These are phyloP conservation scores for Candida tetrigidarum DNA, from an alignment of 1,139 yeast species.

Conservation along the genomic window DNA sequence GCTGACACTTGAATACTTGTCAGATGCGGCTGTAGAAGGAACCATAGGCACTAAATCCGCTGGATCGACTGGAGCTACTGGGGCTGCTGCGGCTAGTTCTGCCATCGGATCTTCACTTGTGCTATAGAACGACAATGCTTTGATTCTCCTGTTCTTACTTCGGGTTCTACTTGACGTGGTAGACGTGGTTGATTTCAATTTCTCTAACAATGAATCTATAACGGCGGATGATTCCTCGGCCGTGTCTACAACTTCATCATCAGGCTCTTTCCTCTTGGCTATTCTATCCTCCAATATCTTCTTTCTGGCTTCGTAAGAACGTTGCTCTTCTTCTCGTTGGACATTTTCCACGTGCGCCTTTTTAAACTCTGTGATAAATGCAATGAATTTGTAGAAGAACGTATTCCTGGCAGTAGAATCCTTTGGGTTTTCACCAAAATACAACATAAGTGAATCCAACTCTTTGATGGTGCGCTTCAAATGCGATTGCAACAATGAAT, in stretches of 20 bases:
- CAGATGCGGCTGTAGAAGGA: not conserved
- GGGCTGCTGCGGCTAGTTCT: constrained; percentile 2
- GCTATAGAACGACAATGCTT: constrained; percentile 42
- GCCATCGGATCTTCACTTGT: constrained; percentile 18
- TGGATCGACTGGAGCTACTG: not conserved
- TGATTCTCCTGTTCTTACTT: constrained; percentile 31
- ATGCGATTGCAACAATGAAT: constrained; percentile 58
- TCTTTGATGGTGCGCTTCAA: constrained; percentile 56
- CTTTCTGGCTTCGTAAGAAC: constrained; percentile 43
- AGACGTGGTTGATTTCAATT: constrained; percentile 38
- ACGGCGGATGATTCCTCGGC: constrained; percentile 29
- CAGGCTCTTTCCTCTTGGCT: constrained; percentile 16
- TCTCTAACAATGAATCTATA: constrained; percentile 44
- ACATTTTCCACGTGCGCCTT: constrained; percentile 51
- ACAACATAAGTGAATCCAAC: constrained; percentile 66
- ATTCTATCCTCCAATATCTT: constrained; percentile 35
- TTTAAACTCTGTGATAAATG: constrained; percentile 46
- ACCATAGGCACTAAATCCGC: too few species aligned
- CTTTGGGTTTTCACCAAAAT: constrained; percentile 79
- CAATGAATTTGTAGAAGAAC: constrained; percentile 42
- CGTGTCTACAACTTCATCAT: constrained; percentile 19
- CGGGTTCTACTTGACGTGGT: constrained; percentile 19
- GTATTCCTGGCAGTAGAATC: constrained; percentile 51
- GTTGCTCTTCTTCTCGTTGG: constrained; percentile 51
- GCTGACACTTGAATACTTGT: constrained; percentile 33